Conservation (phyloP, 768 basidiomycete species). For the Phlebiopsis gigantea region DNA sequence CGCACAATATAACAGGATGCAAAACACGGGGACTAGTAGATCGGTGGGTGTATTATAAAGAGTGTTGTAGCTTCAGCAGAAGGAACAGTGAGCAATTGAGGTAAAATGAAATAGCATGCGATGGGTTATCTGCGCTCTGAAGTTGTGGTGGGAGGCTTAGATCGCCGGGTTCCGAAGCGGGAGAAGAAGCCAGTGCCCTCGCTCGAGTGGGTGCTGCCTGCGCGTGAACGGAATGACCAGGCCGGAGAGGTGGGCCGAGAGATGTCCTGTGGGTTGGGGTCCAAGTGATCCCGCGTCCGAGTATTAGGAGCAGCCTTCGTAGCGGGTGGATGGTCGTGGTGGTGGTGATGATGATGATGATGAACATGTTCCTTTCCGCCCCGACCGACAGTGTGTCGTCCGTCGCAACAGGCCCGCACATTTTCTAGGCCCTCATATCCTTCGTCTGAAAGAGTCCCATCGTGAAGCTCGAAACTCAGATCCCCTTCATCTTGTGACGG, state of each 20-base stretch:
- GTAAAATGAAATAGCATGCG: not conserved
- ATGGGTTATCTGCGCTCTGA: conserved; percentile 6
- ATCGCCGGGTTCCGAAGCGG: conserved; percentile 71
- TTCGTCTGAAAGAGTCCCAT: conserved; percentile 63
- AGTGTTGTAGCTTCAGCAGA: conserved; percentile 15
- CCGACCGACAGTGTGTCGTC: conserved; percentile 78
- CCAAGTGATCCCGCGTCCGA: conserved; percentile 44
- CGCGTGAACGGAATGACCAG: conserved; percentile 80
- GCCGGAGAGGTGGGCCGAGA: conserved; percentile 71
- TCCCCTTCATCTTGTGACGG: conserved; percentile 50
- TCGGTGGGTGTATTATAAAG: conserved; percentile 10
- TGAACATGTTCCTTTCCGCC: conserved; percentile 51
- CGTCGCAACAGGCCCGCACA: conserved; percentile 88
- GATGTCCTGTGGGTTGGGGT: conserved; percentile 41
- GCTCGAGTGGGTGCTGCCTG: conserved; percentile 74
- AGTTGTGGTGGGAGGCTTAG: conserved; percentile 26
- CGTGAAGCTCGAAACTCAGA: conserved; percentile 81
- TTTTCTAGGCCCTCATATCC: conserved; percentile 94
- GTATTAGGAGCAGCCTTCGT: conserved; percentile 6
- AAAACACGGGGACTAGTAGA: not conserved
- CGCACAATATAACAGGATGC: conserved; percentile 7
- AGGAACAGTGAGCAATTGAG: not conserved
- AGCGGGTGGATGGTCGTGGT: conserved; percentile 22
- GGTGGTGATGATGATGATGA: conserved; percentile 50
- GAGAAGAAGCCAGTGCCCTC: conserved; percentile 56